These are phyloP conservation scores for Sporisorium sorghi DNA, from an alignment of 1,284 basidiomycete genomes.

Conservation along the genomic window DNA sequence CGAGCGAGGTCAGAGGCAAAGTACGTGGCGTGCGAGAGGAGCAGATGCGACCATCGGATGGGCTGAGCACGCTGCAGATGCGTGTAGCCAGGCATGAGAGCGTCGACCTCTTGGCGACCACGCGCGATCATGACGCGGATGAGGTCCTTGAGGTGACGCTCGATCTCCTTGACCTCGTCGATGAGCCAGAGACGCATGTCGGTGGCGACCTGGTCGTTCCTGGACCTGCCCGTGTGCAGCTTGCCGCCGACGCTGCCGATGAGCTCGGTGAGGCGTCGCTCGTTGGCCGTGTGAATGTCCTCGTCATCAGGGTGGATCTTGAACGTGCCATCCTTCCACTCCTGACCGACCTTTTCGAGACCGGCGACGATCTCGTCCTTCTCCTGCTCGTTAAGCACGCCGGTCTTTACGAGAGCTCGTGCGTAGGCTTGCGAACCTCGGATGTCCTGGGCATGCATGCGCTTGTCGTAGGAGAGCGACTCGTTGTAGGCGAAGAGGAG, in stretches of 20 bases:
- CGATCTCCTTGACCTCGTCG: slow-evolving; percentile 80
- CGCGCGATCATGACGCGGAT: slow-evolving; percentile 89
- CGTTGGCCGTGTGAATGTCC: slow-evolving; percentile 99
- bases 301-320: slow-evolving; percentile 80
- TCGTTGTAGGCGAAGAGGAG: slow-evolving; percentile 68
- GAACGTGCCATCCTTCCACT: slow-evolving; percentile 76
- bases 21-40: slow-evolving; percentile 93
- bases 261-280: slow-evolving; percentile 90
- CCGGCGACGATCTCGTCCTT: slow-evolving; percentile 78
- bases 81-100: slow-evolving; percentile 94
- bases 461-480: slow-evolving; percentile 90
- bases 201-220: slow-evolving; percentile 98
- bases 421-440: slow-evolving; percentile 95
- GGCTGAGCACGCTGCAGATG: slow-evolving; percentile 88
- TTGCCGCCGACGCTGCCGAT: slow-evolving; percentile 76
- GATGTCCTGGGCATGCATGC: slow-evolving; percentile 93
- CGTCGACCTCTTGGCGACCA: slow-evolving; percentile 89
- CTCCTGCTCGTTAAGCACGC: slow-evolving; percentile 83
- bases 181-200: slow-evolving; percentile 97
- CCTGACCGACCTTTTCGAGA: slow-evolving; percentile 80
- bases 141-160: slow-evolving; percentile 80
- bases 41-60: slow-evolving; percentile 96
- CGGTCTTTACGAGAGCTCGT: slow-evolving; percentile 81
- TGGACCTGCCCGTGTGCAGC: slow-evolving; percentile 88
- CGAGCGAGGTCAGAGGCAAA: slow-evolving; percentile 89